phyloP scores from a whole-genome alignment of 2,329 filamentous ascomycete genomes.

The Cyphellophora attinorum region DNA sequence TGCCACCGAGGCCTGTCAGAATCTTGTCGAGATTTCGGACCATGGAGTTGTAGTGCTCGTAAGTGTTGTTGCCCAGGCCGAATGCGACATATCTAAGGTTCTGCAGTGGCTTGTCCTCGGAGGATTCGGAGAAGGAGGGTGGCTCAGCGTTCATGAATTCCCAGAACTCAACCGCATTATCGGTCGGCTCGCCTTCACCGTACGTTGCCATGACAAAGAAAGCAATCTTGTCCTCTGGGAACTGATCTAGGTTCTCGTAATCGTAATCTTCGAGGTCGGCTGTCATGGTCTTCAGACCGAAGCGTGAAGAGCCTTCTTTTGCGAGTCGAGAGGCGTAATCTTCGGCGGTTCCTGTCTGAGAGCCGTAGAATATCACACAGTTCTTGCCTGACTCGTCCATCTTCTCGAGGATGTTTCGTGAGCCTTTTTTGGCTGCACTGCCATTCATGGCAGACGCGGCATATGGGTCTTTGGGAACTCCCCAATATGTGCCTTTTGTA shows the following conservation, averaged over 20 bases:
- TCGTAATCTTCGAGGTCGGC: constrained; percentile 97
- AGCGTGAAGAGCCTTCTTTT: constrained; percentile 94
- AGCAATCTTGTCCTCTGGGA: constrained; percentile 81
- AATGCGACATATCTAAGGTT: constrained; percentile 92
- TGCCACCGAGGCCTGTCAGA: constrained; percentile 71
- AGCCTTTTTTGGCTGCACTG: constrained; percentile 64
- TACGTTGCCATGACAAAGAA: constrained; percentile 97
- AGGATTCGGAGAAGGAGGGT: constrained; percentile 60
- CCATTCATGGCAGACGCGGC: constrained; percentile 62
- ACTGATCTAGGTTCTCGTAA: constrained; percentile 81
- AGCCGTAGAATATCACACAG: constrained; percentile 96
- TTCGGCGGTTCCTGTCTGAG: constrained; percentile 95
- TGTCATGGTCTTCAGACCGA: constrained; percentile 95
- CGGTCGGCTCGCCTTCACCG: constrained; percentile 94
- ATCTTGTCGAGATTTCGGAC: constrained; percentile 81
- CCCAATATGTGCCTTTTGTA: constrained; percentile 95
- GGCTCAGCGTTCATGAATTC: constrained; percentile 86
- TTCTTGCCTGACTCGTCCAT: constrained; percentile 95
- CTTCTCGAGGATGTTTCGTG: constrained; percentile 87
- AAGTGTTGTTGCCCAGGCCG: constrained; percentile 96
- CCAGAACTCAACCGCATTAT: constrained; percentile 98
- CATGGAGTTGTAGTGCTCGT: constrained; percentile 99
- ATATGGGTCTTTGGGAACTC: constrained; percentile 78
- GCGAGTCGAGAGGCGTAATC: constrained; percentile 93
- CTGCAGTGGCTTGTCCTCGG: constrained; percentile 55